These are phyloP conservation scores for Xylariaceae sp. DNA, from an alignment of 2,329 filamentous ascomycete genomes.

Conservation along the genomic window DNA sequence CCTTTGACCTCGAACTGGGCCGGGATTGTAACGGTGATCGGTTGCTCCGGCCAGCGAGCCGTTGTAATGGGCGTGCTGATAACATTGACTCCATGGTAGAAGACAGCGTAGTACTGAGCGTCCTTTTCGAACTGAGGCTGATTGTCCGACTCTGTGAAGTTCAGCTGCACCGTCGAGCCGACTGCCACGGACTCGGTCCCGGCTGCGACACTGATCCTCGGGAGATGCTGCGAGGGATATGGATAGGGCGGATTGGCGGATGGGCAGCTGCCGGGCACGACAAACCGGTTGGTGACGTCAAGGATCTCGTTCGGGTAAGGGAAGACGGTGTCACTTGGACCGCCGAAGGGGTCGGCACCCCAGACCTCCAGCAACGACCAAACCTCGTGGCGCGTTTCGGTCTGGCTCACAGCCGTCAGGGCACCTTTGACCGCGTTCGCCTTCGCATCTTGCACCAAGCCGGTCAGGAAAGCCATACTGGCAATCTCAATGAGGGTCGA, in stretches of 20 bases:
- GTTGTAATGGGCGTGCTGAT: slow-evolving; percentile 46
- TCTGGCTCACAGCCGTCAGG: slow-evolving; percentile 44
- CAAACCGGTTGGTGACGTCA: slow-evolving; percentile 42
- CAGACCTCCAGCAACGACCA: slow-evolving; percentile 51
- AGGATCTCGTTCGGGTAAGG: slow-evolving; percentile 51
- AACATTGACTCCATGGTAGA: slow-evolving; percentile 47
- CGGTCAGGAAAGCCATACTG: slow-evolving; percentile 48
- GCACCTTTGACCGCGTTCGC: slow-evolving; percentile 43
- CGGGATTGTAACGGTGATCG: slow-evolving; percentile 44
- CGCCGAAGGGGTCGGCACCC: slow-evolving; percentile 47
- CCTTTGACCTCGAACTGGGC: slow-evolving; percentile 45
- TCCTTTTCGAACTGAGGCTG: slow-evolving; percentile 33
- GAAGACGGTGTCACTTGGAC: slow-evolving; percentile 49
- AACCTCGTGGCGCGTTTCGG: slow-evolving; percentile 47
- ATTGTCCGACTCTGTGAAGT: slow-evolving; percentile 40
- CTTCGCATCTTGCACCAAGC: slow-evolving; percentile 44
- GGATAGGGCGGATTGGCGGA: slow-evolving; percentile 46
- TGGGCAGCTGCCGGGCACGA: slow-evolving; percentile 41
- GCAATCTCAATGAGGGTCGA: slow-evolving; percentile 45
- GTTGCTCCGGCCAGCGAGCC: slow-evolving; percentile 26
- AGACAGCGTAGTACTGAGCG: slow-evolving; percentile 47
- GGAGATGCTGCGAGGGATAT: slow-evolving; percentile 43
- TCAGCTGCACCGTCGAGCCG: slow-evolving; percentile 41
- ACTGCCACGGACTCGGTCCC: slow-evolving; percentile 38
- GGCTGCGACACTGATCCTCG: slow-evolving; percentile 37